Base-by-base conservation (phyloP, 2,329 filamentous ascomycete genomes). In the Monosporascus sp. region DNA sequence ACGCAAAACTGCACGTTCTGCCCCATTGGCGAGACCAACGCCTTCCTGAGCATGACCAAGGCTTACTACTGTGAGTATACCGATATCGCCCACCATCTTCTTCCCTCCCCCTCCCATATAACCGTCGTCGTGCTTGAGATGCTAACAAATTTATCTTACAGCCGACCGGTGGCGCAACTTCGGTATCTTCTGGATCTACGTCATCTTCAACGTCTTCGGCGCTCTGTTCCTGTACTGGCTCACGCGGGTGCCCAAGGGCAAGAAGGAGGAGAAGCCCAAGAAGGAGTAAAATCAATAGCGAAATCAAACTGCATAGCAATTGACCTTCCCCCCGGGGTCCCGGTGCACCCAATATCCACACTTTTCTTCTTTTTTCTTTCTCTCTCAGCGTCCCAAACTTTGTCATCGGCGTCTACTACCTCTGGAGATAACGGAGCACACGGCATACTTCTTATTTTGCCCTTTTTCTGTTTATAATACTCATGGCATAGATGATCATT, bases 181-280 rank as follows among this genome's bases (percentile, higher is more conserved):
- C 50, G 80, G 80, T 3, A 72, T 85, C 25, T 67, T 81, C 58
- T 79, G 74, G 67, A 72, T 71, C 0, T 85, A 80, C 55, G 77
- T 82, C 53, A 66, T 72, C 4, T 82, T 84, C 65, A 84, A 85
- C 59, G 65, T 80, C 39, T 65, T 71, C 20, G 76, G 72, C 2
- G 80, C 80, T 0, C 68, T 83, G 7, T 70, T 74, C 44, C 63
- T 83, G 47, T 84, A 83, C 64, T 83, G 75, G 74, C 64, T 79
- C 56, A 71, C 69, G 0, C 65, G 75, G 6, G 73, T 77, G 37
- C 74, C 74, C 3, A 77, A 76, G 66, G 67, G 64, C 24, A 66
- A 62, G 48, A 61, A 62, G 58, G 61, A 60, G 50, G 61, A 56
- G 54, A 65, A 65, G 58, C 7, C 59, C 8, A 65, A 65, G 62